A percentile compares a stretch with the other conserved stretches of the same genome.
Evolutionary conservation across 2,329 filamentous ascomycete species (phyloP).

Genomic region (Penicillium psychrosexuale): DNA sequence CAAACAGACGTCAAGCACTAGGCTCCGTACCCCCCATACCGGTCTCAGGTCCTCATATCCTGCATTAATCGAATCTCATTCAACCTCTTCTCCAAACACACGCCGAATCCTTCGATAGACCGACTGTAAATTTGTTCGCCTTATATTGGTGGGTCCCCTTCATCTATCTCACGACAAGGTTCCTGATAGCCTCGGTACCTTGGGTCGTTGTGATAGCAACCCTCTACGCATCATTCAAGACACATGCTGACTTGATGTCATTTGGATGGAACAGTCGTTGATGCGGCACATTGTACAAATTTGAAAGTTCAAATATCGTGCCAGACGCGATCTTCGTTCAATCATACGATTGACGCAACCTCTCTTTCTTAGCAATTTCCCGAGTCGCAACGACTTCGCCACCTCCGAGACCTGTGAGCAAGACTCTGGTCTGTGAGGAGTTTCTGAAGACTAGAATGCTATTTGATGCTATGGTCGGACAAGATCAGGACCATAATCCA

Average conservation of each 20-base stretch:
- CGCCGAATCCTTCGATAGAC: slow-evolving; percentile 2
- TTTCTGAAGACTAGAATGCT: slow-evolving; percentile 28
- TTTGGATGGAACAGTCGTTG: slow-evolving; percentile 17
- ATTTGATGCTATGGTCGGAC: slow-evolving; percentile 39
- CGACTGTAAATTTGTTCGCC: slow-evolving; percentile 9
- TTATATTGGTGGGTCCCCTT: slow-evolving; percentile 21
- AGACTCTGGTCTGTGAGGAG: slow-evolving; percentile 10
- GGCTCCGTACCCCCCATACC: slow-evolving; percentile 13
- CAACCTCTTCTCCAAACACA: not conserved
- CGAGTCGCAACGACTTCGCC: not conserved
- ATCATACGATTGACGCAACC: slow-evolving; percentile 4
- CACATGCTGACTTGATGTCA: slow-evolving; percentile 28
- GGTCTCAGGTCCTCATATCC: slow-evolving; percentile 22
- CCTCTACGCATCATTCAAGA: slow-evolving; percentile 16
- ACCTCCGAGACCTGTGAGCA: slow-evolving; percentile 2
- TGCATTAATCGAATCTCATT: slow-evolving; percentile 2
- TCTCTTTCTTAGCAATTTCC: slow-evolving; percentile 3
- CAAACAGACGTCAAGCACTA: slow-evolving; percentile 9
- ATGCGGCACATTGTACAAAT: slow-evolving; percentile 17
- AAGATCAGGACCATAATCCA: slow-evolving; percentile 34
- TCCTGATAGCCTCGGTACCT: slow-evolving; percentile 22
- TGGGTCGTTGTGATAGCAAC: slow-evolving; percentile 14
- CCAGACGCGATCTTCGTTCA: slow-evolving; percentile 1
- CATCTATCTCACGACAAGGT: slow-evolving; percentile 15
- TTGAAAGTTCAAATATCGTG: not conserved